Conservation (phyloP, 1,284 basidiomycete genomes). For the Ganoderma resinaceum region DNA sequence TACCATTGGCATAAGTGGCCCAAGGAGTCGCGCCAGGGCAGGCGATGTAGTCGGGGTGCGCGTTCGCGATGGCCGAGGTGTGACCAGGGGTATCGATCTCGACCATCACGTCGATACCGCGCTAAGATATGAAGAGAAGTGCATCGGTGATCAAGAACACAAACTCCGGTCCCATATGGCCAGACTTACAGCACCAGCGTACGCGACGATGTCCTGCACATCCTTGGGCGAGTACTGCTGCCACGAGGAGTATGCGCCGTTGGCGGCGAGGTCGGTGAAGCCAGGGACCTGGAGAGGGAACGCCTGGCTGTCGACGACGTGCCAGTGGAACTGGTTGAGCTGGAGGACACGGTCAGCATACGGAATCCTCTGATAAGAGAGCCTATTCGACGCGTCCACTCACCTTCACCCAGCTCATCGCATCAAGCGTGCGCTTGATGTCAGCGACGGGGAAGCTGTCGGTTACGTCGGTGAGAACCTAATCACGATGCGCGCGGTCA, state of each 20-base stretch:
- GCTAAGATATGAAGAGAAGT: constrained; percentile 44
- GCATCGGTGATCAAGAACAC: constrained; percentile 11
- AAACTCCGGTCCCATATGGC: not conserved
- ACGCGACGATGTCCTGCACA: constrained; percentile 69
- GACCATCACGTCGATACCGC: constrained; percentile 82
- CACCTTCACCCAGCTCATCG: constrained; percentile 90
- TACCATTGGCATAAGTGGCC: constrained; percentile 66
- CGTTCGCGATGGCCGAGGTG: constrained; percentile 68
- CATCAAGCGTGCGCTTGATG: constrained; percentile 79
- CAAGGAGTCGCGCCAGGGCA: constrained; percentile 73
- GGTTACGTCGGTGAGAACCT: not conserved
- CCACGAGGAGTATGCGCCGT: constrained; percentile 72
- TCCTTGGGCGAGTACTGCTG: constrained; percentile 68
- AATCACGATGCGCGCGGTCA: not conserved
- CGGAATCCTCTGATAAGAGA: not conserved
- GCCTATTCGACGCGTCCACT: constrained; percentile 26
- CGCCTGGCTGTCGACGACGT: constrained; percentile 77
- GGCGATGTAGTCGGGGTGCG: constrained; percentile 78
- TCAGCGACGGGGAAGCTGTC: constrained; percentile 69
- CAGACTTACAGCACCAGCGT: constrained; percentile 70
- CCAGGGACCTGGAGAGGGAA: constrained; percentile 77
- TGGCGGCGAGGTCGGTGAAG: constrained; percentile 64
- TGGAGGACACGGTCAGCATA: constrained; percentile 32
- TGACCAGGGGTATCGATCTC: constrained; percentile 83
- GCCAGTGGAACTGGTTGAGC: constrained; percentile 84